A percentile compares a stretch with the other conserved stretches of the same genome.
Evolutionary conservation across 2,329 filamentous ascomycete genomes (phyloP).

Genomic region (Fusarium ambrosium): DNA sequence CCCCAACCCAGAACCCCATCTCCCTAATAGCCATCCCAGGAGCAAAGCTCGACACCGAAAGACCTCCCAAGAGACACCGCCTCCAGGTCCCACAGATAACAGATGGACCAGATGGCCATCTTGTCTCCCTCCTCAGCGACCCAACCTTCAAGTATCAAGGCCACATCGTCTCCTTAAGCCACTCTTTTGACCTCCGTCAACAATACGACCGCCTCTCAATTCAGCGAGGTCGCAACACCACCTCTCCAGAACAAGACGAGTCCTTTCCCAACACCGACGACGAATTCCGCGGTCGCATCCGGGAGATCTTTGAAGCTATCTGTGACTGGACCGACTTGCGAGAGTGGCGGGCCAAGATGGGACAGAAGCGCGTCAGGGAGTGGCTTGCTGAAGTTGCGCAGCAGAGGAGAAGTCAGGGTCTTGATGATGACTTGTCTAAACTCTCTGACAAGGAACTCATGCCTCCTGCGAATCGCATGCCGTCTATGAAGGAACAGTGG

Average conservation of each 20-base stretch:
- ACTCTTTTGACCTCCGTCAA: background rate
- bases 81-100: background rate
- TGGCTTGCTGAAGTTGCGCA: constrained; percentile 21
- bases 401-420: background rate
- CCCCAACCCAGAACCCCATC: background rate
- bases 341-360: constrained; percentile 43
- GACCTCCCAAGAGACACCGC: constrained; percentile 1
- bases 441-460: constrained; percentile 27
- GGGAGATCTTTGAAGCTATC: constrained; percentile 38
- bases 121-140: constrained; percentile 8
- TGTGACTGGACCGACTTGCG: constrained; percentile 32
- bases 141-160: constrained; percentile 25
- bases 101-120: background rate
- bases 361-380: constrained; percentile 4
- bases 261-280: constrained; percentile 20
- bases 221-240: background rate
- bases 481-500: constrained; percentile 31
- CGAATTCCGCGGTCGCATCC: constrained; percentile 14
- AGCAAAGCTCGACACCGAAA: background rate
- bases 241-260: background rate
- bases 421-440: constrained; percentile 10
- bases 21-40: background rate
- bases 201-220: constrained; percentile 21
- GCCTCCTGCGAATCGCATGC: constrained; percentile 32
- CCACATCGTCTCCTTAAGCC: background rate